Conservation (phyloP, 768 basidiomycete species). For the Crepidotus variabilis region DNA sequence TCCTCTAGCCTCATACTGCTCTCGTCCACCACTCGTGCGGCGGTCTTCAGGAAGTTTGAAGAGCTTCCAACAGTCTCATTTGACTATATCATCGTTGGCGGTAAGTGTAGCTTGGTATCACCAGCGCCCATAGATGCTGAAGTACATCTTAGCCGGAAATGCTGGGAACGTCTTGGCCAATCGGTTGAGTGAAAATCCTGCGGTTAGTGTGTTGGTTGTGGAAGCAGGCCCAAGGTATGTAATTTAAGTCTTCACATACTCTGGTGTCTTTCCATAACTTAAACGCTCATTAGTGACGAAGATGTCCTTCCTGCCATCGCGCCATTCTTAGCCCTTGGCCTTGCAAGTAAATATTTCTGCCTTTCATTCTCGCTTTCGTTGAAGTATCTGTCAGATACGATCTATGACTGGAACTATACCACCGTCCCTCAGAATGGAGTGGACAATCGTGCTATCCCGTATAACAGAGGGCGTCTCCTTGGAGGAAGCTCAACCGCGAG, state of each 20-base stretch:
- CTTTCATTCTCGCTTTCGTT: not conserved
- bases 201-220: constrained; percentile 42
- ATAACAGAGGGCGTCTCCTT: constrained; percentile 29
- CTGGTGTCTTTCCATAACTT: not conserved
- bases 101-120: constrained; percentile 1
- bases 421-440: constrained; percentile 26
- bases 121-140: not conserved
- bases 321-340: constrained; percentile 18
- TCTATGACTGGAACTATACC: constrained; percentile 32
- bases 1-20: not conserved
- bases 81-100: constrained; percentile 15
- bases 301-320: constrained; percentile 17
- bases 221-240: constrained; percentile 55
- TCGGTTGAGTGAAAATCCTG: constrained; percentile 40
- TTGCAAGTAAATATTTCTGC: constrained; percentile 9
- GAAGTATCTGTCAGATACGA: constrained; percentile 10
- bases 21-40: not conserved
- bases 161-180: constrained; percentile 54
- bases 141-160: constrained; percentile 34
- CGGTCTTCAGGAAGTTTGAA: not conserved
- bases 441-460: constrained; percentile 26
- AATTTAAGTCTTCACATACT: not conserved
- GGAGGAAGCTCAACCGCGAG: constrained; percentile 30
- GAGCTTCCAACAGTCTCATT: constrained; percentile 10
- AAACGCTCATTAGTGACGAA: constrained; percentile 14